Evolutionary conservation across 306 rosid species (phyloP), one percentile per base, ranked within the genome.

Genomic region (Lathyrus sativus): DNA sequence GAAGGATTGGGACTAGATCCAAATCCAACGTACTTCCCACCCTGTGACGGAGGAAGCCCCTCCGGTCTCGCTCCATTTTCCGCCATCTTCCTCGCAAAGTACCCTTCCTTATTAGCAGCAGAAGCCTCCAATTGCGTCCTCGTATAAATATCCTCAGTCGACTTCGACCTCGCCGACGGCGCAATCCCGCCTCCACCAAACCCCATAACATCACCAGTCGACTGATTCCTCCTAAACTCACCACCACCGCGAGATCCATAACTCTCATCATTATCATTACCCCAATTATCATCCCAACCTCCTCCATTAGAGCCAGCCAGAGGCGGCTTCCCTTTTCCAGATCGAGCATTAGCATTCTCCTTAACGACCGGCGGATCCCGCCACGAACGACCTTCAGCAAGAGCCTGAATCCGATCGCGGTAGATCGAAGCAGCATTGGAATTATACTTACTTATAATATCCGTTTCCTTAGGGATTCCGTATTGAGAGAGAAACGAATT

Each of bases 241-340:
- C 11, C 59, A 0, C 85, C 97, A 8, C 14, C 57, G 0, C 85
- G 68, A 14, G 92, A 90, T 84, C 84, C 87, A 12, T 70, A 80
- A 11, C 74, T 83, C 0, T 84, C 96, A 4, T 11, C 24, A 50
- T 87, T 95, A 4, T 88, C 96, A 8, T 73, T 65, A 53, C 87
- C 99, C 99, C 99, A 95, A 65, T 48, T 84, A 80, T 95, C 97
- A 80, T 95, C 99, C 99, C 99, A 95, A 5, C 88, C 91, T 2
- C 79, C 84, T 1, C n/a, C 13, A 5, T 14, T 48, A 4, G 18
- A 9, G 0, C 48, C 2, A 17, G 85, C 74, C 72, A 90, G 41
- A 3, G 99, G 99, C 2, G 99, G 99, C 76, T 78, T 90, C 9
- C 76, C 81, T 58, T 65, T 82, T 14, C 87, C 84, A 4, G 63